Base-by-base conservation (phyloP, 192 early-diverging fungal species). In the Linnemannia hyalina region DNA sequence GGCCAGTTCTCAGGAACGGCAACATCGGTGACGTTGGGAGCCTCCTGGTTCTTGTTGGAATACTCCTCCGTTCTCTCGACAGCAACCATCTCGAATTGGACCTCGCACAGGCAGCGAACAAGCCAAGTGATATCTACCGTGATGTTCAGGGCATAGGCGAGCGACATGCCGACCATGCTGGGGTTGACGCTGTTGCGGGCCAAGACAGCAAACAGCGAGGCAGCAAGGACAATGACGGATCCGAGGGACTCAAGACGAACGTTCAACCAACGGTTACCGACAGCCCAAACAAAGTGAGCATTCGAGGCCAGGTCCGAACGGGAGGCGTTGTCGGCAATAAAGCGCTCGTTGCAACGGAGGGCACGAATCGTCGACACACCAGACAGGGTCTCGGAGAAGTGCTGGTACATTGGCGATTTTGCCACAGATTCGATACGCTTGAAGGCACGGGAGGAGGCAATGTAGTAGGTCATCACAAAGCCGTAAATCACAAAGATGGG, bases 91-190 rank as follows among this genome's bases (percentile, higher is more conserved):
- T 91, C 90, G 63, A 87, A 92, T 81, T 97, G 96, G 57, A 97
- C 93, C 76, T 97, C 95, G 74, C 95, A 96, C 52, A 93, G 94
- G 70, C 94, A 93, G 10, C 96, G 92, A 29, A 98, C 93, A 78
- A 95, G 91, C 96, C 94, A 97, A 79, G 94, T 95, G 36, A 97
- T 83, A 74, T 94, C 93, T 79, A 95, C 93, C 23, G 97, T 96
- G 72, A 96, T 91, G 22, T 89, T 90, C n/a, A 95, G 83, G 8
- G 96, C 93, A 83, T 96, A 96, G 1, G 91, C 90, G 0, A 95
- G 87, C n/a, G 91, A 87, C 77, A 94, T 77, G 6, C 93, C 95
- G 41, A 95, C 93, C 83, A 94, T 81, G 13, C 96, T 95, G 11
- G 95, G 92, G 78, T 94, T 93, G 23, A 93, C 77, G 9, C 54